A percentile compares a stretch with the other conserved stretches of the same genome.
These are phyloP conservation scores for Penicillium sp. DNA, from an alignment of 2,329 filamentous ascomycete genomes.

Conservation along the genomic window DNA sequence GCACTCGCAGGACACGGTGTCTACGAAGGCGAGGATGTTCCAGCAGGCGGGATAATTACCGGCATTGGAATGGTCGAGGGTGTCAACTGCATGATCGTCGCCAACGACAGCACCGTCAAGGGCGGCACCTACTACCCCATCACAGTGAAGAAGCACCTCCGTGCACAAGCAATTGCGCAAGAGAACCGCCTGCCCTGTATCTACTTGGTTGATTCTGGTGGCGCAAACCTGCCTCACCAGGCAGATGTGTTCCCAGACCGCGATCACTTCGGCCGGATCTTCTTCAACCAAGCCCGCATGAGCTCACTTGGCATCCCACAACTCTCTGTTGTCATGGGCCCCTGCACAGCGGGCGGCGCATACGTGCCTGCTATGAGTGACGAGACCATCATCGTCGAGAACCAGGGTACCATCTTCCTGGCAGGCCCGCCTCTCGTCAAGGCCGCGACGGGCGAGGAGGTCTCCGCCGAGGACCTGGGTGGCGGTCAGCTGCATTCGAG, in stretches of 20 bases:
- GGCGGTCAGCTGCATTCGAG: constrained; percentile 87
- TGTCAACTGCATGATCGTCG: constrained; percentile 87
- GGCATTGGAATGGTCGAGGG: constrained; percentile 88
- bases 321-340: constrained; percentile 93
- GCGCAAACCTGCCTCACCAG: constrained; percentile 91
- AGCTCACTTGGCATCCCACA: constrained; percentile 84
- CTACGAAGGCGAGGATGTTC: constrained; percentile 85
- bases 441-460: constrained; percentile 89
- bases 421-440: constrained; percentile 93
- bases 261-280: constrained; percentile 95
- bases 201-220: constrained; percentile 93
- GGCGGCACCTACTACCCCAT: constrained; percentile 96
- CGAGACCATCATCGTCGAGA: constrained; percentile 92
- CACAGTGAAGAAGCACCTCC: constrained; percentile 94
- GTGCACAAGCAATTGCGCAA: constrained; percentile 84
- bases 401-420: constrained; percentile 96
- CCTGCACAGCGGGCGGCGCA: constrained; percentile 91
- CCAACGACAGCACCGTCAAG: constrained; percentile 96
- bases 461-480: constrained; percentile 85
- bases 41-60: constrained; percentile 86
- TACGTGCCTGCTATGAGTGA: constrained; percentile 98
- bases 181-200: constrained; percentile 84
- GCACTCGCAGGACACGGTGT: constrained; percentile 83
- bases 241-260: constrained; percentile 92
- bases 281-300: constrained; percentile 97